These are phyloP conservation scores for Phoma sp. DNA, from an alignment of 2,329 filamentous ascomycete species.

Conservation along the genomic window DNA sequence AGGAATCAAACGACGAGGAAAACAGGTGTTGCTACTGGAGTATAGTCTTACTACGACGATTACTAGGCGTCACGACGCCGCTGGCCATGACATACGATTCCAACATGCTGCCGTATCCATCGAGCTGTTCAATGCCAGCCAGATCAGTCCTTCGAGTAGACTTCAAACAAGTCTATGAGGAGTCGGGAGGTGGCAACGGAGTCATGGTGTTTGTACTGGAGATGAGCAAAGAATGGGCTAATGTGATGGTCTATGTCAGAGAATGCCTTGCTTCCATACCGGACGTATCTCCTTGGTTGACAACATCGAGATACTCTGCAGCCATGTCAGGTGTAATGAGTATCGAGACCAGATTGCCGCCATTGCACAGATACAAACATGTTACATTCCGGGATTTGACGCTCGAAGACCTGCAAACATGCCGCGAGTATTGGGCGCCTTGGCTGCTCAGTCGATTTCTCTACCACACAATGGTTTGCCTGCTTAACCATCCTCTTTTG, in stretches of 20 bases:
- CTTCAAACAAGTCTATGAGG: background rate
- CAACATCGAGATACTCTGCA: background rate
- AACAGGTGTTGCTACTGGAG: no score
- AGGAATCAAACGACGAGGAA: no score
- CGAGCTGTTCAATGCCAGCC: slow-evolving; percentile 1
- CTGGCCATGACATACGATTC: no score
- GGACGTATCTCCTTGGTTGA: background rate
- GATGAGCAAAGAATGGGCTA: slow-evolving; percentile 4
- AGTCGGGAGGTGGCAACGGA: background rate
- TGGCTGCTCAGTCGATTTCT: slow-evolving; percentile 7
- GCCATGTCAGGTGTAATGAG: slow-evolving; percentile 1
- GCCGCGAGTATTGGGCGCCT: slow-evolving; percentile 7
- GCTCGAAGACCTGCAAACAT: background rate
- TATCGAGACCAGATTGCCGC: slow-evolving; percentile 1
- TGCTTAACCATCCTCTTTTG: slow-evolving; percentile 8
- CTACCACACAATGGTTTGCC: slow-evolving; percentile 11
- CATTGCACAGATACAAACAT: slow-evolving; percentile 8
- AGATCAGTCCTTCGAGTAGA: background rate
- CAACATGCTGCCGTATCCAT: background rate
- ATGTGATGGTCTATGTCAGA: slow-evolving; percentile 8
- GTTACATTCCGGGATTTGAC: background rate
- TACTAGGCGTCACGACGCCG: no score
- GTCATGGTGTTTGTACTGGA: slow-evolving; percentile 3
- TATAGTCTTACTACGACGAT: no score
- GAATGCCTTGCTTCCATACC: background rate